Percentiles rank a stretch among this genome's conserved stretches.
These are phyloP conservation scores for Candida germanica DNA, from an alignment of 805 yeast genomes.

Conservation along the genomic window DNA sequence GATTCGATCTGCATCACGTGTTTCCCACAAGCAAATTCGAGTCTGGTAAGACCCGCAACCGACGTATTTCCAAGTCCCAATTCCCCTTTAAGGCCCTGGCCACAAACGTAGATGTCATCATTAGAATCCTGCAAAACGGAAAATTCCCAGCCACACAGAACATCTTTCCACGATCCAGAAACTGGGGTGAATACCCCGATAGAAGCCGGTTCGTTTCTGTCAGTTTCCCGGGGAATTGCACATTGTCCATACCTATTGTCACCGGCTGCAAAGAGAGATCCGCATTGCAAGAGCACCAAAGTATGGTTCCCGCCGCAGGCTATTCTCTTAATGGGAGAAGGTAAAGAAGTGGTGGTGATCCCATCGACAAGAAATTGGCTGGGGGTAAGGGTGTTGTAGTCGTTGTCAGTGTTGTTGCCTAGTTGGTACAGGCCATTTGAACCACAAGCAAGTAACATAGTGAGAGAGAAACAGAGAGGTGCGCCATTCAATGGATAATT, in stretches of 20 bases:
- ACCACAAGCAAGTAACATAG: conserved; percentile 65
- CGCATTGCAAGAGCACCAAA: conserved; percentile 50
- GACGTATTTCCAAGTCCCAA: conserved; percentile 47
- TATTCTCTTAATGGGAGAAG: conserved; percentile 27
- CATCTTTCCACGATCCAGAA: conserved; percentile 36
- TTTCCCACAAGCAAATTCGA: conserved; percentile 9
- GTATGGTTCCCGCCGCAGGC: conserved; percentile 90
- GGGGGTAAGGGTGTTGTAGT: conserved; percentile 19
- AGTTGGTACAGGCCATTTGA: conserved; percentile 82
- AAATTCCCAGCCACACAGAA: conserved; percentile 81
- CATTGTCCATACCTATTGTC: conserved; percentile 56
- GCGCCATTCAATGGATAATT: too few species aligned
- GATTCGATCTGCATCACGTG: conserved; percentile 19
- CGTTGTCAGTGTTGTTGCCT: conserved; percentile 57
- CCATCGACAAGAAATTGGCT: conserved; percentile 14
- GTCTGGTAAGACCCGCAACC: conserved; percentile 9
- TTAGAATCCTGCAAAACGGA: conserved; percentile 46
- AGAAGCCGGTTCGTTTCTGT: neutral
- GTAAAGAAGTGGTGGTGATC: conserved; percentile 7
- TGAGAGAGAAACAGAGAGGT: too few species aligned
- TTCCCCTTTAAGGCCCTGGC: conserved; percentile 72
- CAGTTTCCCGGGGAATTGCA: conserved; percentile 21
- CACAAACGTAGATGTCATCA: conserved; percentile 49
- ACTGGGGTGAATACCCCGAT: conserved; percentile 9
- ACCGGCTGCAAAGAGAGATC: conserved; percentile 58